Evolutionary conservation across 805 yeast genomes (phyloP), one percentile per base, ranked within the genome.

Genomic region (Sugiyamaella qingdaonensis): DNA sequence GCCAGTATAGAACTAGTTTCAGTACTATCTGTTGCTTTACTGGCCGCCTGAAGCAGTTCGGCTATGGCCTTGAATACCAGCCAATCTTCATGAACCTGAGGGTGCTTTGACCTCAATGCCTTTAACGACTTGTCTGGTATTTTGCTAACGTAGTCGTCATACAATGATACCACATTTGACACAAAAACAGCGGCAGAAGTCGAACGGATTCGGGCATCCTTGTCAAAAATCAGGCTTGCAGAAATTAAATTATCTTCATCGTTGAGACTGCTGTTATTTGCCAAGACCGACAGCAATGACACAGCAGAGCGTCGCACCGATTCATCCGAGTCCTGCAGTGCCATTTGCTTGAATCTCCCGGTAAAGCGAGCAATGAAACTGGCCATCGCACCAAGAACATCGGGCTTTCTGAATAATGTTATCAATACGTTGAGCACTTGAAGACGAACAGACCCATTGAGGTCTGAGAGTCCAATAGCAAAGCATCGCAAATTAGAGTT

Each of bases 381-480:
- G 52, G 88, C 76, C 37, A 90, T 75, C 0, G 90, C 88, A 0
- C 84, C 71, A n/a, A 78, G 76, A 50, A 79, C 70, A 21, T 68
- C 65, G 21, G 71, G 69, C 27, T 69, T 72, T 48, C 68, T 72
- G 63, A 79, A 80, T 19, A 82, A 68, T 60, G 72, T 81, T 10
- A 73, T 65, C 43, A 90, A 68, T 2, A 78, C 75, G 58, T 75
- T 79, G 24, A 86, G 64, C 1, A 82, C 90, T 59, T 86, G 89
- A 8, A 74, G 64, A 59, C 95, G 76, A 1, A 88, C 95, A 2
- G 64, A 57, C 10, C 78, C 67, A 13, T 79, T 76, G 1, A 80
- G 73, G 63, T 90, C 97, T n/a, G 91, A 82, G 41, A 91, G 70
- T 33, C 88, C 73, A 95, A 95, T 86, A 3, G 96, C 96, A 62